Percentiles rank a stretch among this genome's conserved stretches.
phyloP scores from a whole-genome alignment of 306 rosid genomes.

The Acacia acuminata region DNA sequence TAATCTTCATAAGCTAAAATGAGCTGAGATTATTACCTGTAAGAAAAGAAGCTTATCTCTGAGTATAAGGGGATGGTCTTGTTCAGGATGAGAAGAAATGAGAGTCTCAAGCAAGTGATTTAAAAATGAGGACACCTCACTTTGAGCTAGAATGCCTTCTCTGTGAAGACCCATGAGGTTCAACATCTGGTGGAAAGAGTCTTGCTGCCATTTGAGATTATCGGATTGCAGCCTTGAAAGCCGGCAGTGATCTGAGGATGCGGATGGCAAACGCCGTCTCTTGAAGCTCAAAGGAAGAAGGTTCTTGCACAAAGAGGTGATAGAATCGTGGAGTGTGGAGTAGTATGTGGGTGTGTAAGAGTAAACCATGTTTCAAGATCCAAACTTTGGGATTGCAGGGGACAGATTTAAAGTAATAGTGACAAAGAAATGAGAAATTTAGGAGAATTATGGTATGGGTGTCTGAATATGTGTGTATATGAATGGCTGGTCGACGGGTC shows the following conservation, averaged over 20 bases:
- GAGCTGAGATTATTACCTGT: slow-evolving; percentile 54
- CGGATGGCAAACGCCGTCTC: slow-evolving; percentile 56
- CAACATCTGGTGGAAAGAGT: slow-evolving; percentile 84
- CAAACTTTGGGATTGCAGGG: not conserved
- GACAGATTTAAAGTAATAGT: not conserved
- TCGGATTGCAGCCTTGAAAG: slow-evolving; percentile 71
- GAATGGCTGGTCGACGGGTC: not conserved
- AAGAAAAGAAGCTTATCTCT: slow-evolving; percentile 83
- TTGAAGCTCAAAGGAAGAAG: slow-evolving; percentile 85
- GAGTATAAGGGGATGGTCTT: slow-evolving; percentile 60
- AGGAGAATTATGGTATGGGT: slow-evolving; percentile 9
- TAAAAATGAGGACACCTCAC: slow-evolving; percentile 68
- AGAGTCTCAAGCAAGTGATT: slow-evolving; percentile 81
- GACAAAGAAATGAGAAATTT: not conserved
- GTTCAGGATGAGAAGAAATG: slow-evolving; percentile 63
- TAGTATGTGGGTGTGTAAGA: slow-evolving; percentile 87
- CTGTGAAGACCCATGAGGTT: slow-evolving; percentile 90
- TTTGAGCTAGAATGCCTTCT: slow-evolving; percentile 78
- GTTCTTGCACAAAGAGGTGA: slow-evolving; percentile 75
- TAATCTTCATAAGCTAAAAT: not conserved
- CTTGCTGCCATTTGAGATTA: slow-evolving; percentile 97
- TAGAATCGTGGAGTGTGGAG: slow-evolving; percentile 86
- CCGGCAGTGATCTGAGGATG: slow-evolving; percentile 46
- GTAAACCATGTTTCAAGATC: slow-evolving; percentile 60
- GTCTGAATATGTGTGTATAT: not conserved